Base-by-base conservation (phyloP, 352 stramenopile species). In the Thraustochytrium sp. region DNA sequence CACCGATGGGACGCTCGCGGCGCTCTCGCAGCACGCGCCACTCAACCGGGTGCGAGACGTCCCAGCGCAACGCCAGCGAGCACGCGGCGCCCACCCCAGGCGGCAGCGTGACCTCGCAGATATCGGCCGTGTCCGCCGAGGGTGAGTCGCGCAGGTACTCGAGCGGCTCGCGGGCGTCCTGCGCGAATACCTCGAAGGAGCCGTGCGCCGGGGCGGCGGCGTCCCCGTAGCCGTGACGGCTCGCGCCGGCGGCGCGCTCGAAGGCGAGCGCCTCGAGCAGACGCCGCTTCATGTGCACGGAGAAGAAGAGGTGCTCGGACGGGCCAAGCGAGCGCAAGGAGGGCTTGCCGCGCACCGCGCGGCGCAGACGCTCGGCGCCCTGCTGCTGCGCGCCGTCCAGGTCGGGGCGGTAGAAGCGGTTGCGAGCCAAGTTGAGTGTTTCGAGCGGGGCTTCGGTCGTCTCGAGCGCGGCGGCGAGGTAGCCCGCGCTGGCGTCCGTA, bases 11-110 rank as follows among this genome's bases (percentile, higher is more conserved):
- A 5, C 46, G 42, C 21, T 72, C 46, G 29, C 49, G 65, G 42
- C 65, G 65, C 49, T 77, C 49, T 23, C 65, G 65, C 1, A 77
- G 21, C 40, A 77, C 65, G 29, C 65, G 42, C 65, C 65, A 77
- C 42, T 77, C 65, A n/a, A 62, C 5, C n/a, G 65, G 42, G 8
- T 23, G 65, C 26, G 42, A 21, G 9, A 31, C 46, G 26, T 72
- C 59, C 59, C 59, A 72, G 26, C 9, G 13, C 8, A 72, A 9
- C 11, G 5, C 5, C 23, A 49, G 9, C 11, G 9, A 21, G 21
- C 9, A 26, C 21, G 26, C 26, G 8, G 9, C 36, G 36, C 59
- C 59, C 1, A 72, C 26, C 9, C 36, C 59, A 11, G 59, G 59
- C 23, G 59, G 59, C 36, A 72, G 59, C 2, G 59, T 46, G 31